Evolutionary conservation across 2,329 filamentous ascomycete species (phyloP), one percentile per base, ranked within the genome.

Genomic region (Trichoderma sp.): DNA sequence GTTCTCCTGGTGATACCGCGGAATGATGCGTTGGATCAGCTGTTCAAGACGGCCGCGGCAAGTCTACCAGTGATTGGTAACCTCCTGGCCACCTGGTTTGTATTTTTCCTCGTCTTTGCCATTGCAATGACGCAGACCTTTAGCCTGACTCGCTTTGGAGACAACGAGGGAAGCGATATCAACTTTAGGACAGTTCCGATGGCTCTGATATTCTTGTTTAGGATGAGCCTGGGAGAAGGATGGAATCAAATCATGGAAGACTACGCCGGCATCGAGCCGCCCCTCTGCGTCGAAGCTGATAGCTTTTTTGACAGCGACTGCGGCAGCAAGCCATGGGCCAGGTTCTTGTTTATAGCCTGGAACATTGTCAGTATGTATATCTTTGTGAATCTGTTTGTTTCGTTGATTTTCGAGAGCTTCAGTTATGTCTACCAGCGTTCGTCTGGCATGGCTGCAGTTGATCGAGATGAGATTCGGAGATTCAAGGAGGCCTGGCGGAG

Each of bases 321-420:
- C 75, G 95, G 95, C 68, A 97, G 94, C 80, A 87, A 89, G 60
- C 86, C 89, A 45, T 99, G 95, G 93, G 93, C 95, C 8, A 86
- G 93, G 61, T 88, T 89, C 37, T 84, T 99, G 10, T 99, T 99
- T 82, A 93, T 98, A 68, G 88, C 91, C 5, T 99, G 95, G 95
- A 99, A 99, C 82, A 94, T 99, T 74, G 86, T 99, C 79, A 98
- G 94, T 91, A 99, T 99, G 95, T 99, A 99, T 81, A 97, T 99
- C 75, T 99, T 99, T 75, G 94, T 98, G 76, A 97, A 94, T 76
- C 82, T 99, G 76, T 99, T 99, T 78, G 94, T 99, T 68, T 99
- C 95, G 58, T 89, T 99, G 77, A 99, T 99, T 73, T 99, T 96
- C 81, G 95, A 99, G 82, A 98, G 94, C 80, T 99, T 99, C 84